A percentile compares a stretch with the other conserved stretches of the same genome.
Evolutionary conservation across 2,329 filamentous ascomycete species (phyloP).

Genomic region (Sporothrix pallida): DNA sequence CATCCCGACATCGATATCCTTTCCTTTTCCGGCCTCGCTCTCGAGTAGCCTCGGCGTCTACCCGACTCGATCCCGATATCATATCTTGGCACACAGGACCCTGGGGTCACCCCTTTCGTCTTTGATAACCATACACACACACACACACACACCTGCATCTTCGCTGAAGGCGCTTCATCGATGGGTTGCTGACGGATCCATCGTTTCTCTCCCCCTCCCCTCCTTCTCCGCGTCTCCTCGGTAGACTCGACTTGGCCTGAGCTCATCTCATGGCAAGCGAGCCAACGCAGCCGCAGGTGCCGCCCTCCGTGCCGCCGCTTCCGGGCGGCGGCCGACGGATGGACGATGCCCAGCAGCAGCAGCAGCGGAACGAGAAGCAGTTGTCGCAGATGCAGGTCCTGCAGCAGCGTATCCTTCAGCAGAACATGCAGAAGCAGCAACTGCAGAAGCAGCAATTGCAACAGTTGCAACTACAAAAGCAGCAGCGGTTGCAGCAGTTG

Average conservation of each 20-base stretch:
- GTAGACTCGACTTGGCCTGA: constrained; percentile 8
- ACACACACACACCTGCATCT: neutral
- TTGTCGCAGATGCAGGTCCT: constrained; percentile 32
- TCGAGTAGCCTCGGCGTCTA: neutral
- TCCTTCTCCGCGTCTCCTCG: constrained; percentile 4
- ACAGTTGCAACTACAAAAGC: neutral
- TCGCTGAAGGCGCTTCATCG: constrained; percentile 22
- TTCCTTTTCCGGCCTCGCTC: neutral
- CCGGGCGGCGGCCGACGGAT: constrained; percentile 22
- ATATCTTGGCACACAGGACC: neutral
- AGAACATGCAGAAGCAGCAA: constrained; percentile 29
- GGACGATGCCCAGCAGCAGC: constrained; percentile 27
- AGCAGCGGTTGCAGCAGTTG: neutral
- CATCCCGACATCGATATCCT: neutral
- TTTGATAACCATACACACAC: neutral
- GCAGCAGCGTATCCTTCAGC: constrained; percentile 33
- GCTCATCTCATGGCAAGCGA: constrained; percentile 33
- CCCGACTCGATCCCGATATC: neutral
- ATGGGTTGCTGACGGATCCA: constrained; percentile 31
- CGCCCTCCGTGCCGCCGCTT: constrained; percentile 30
- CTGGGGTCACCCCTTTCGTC: neutral
- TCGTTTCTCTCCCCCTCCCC: neutral
- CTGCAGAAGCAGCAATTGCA: constrained; percentile 25
- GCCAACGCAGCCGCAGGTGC: constrained; percentile 27
- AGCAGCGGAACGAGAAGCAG: constrained; percentile 30